Evolutionary conservation across 331 rosid genomes (phyloP).

Genomic region (Acacia concinna): DNA sequence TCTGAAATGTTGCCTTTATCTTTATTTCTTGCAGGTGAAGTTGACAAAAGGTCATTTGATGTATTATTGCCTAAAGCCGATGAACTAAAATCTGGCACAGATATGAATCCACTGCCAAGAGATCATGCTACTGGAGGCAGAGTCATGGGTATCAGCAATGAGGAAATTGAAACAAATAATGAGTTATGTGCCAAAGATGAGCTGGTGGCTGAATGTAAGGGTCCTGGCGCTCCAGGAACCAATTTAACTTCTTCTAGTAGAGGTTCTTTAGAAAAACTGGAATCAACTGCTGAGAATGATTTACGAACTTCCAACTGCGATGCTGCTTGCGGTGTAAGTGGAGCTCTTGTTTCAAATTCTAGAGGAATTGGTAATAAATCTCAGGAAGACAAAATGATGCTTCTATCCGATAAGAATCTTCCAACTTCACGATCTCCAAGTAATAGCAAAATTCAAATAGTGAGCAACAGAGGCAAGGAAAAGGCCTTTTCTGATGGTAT

Average conservation of each 20-base stretch:
- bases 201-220: slow-evolving; percentile 30
- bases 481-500: slow-evolving; percentile 50
- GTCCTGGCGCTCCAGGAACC: slow-evolving; percentile 29
- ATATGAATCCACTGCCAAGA: slow-evolving; percentile 32
- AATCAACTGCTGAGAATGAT: slow-evolving; percentile 64
- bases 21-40: slow-evolving; percentile 44
- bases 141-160: slow-evolving; percentile 34
- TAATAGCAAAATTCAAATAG: slow-evolving; percentile 32
- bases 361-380: slow-evolving; percentile 26
- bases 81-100: slow-evolving; percentile 38
- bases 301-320: slow-evolving; percentile 32
- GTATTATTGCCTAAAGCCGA: slow-evolving; percentile 30
- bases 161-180: slow-evolving; percentile 32
- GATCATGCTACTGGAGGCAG: slow-evolving; percentile 33
- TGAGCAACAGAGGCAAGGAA: slow-evolving; percentile 56
- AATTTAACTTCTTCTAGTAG: slow-evolving; percentile 32
- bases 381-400: slow-evolving; percentile 33
- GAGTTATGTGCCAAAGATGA: slow-evolving; percentile 25
- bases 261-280: slow-evolving; percentile 40
- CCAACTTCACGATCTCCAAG: slow-evolving; percentile 41
- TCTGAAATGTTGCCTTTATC: slow-evolving; percentile 24
- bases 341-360: slow-evolving; percentile 31
- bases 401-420: slow-evolving; percentile 25
- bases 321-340: slow-evolving; percentile 34
- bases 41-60: slow-evolving; percentile 28